These are phyloP conservation scores for Starmerella bacillaris DNA, from an alignment of 805 yeast species.

Conservation along the genomic window DNA sequence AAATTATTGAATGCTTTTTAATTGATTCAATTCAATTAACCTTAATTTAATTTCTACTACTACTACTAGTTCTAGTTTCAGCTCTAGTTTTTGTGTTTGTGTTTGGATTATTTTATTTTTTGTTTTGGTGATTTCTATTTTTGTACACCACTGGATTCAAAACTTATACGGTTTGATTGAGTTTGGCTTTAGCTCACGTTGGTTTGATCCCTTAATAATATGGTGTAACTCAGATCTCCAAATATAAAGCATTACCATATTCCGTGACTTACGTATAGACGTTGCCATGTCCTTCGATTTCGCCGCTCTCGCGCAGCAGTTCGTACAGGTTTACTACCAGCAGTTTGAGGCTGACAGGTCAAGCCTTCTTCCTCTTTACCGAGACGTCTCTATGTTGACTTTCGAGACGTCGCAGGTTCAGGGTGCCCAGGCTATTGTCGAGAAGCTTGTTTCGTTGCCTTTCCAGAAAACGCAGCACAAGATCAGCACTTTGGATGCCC, in stretches of 20 bases:
- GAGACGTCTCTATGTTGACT: conserved; percentile 94
- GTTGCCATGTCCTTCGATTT: conserved; percentile 19
- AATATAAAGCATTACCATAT: no score
- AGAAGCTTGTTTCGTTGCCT: conserved; percentile 74
- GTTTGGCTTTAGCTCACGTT: background rate
- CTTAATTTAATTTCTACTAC: no score
- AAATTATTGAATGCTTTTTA: no score
- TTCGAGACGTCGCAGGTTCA: conserved; percentile 88
- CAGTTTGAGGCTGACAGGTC: conserved; percentile 87
- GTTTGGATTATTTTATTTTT: no score
- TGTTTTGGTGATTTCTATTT: no score
- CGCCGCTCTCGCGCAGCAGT: conserved; percentile 38
- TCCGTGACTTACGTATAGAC: no score
- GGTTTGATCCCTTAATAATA: background rate
- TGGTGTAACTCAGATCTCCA: background rate
- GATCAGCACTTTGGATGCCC: conserved; percentile 90
- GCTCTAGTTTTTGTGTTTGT: no score
- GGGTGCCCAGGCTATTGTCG: conserved; percentile 85
- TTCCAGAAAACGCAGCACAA: conserved; percentile 86
- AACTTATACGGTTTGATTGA: background rate
- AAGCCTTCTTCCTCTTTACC: conserved; percentile 81
- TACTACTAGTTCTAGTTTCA: no score
- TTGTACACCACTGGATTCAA: no score
- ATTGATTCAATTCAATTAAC: no score
- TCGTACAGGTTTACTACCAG: conserved; percentile 86